Evolutionary conservation across 2,329 filamentous ascomycete genomes (phyloP), one percentile per base, ranked within the genome.

Genomic region (Neofusicoccum parvum): DNA sequence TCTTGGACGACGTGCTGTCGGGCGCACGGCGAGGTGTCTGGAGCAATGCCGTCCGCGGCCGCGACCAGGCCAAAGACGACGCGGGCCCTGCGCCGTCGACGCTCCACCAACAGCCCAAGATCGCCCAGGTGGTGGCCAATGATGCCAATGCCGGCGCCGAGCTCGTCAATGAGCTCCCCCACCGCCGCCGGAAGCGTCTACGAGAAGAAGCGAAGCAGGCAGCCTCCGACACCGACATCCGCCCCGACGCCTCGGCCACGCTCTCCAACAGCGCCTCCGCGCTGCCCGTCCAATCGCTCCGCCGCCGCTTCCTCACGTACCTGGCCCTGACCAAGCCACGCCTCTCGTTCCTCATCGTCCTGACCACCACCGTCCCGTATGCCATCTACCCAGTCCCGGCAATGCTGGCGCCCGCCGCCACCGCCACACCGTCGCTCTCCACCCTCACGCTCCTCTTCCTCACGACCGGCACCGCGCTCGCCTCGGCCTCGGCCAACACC

Each of bases 251-350:
- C 14, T 89, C 87, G 0, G 84, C 86, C 23, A 84, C 83, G 67
- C 78, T 90, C 46, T 86, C 87, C 6, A 82, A 80, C 49, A 76
- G 86, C 62, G 87, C 87, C 6, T 83, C 85, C 12, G 76, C 80
- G 23, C 83, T 88, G 64, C 86, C 87, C 11, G 79, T 81, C 37
- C 77, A 82, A 59, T 88, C 87, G 23, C 70, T 88, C 49, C 83
- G 84, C 67, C 91, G 93, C 65, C 85, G 87, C 64, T 75, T 95
- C 69, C 91, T 93, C 23, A 89, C 92, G 36, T 92, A 92, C 72
- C 89, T 99, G 68, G 92, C 95, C 32, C 88, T 99, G 70, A 91
- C 94, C n/a, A 99, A 99, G 77, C 95, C 95, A 3, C 92, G 94
- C 62, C 88, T 99, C 56, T 94, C 92, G 7, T 90, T 96, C 71